Evolutionary conservation across 352 stramenopile species (phyloP).

Genomic region (Phytophthora uliginosa): DNA sequence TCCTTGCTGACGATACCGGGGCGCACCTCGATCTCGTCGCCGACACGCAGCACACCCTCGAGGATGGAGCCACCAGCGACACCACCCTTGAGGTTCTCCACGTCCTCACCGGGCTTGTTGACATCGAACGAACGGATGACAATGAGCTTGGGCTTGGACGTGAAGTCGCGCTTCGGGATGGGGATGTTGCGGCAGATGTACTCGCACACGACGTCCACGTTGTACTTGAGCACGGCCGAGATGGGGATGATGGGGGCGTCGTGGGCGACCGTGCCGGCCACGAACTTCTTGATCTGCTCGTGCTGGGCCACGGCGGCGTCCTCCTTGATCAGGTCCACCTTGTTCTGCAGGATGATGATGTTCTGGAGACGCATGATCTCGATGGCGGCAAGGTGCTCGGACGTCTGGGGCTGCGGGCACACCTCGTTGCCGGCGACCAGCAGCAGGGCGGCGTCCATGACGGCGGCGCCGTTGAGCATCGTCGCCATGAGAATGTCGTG

Average conservation of each 20-base stretch:
- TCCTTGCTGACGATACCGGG: constrained; percentile 99
- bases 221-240: constrained; percentile 99
- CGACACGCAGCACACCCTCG: constrained; percentile 97
- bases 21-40: constrained; percentile 99
- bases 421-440: constrained; percentile 98
- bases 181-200: constrained; percentile 99
- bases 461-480: constrained; percentile 99
- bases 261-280: constrained; percentile 94
- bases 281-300: constrained; percentile 96
- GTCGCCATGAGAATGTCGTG: constrained; percentile 99
- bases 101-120: constrained; percentile 99
- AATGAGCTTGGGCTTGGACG: constrained; percentile 98
- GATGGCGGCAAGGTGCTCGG: constrained; percentile 99
- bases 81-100: constrained; percentile 97
- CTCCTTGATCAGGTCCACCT: constrained; percentile 99
- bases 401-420: constrained; percentile 99
- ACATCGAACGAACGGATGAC: constrained; percentile 99
- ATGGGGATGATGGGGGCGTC: constrained; percentile 99
- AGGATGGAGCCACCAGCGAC: constrained; percentile 95
- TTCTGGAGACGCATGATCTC: constrained; percentile 99
- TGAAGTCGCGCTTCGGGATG: constrained; percentile 99
- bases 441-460: constrained; percentile 99
- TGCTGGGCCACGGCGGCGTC: constrained; percentile 98
- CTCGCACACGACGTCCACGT: constrained; percentile 99
- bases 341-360: constrained; percentile 99